These are phyloP conservation scores for Lignosus rhinocerotis DNA, from an alignment of 1,284 basidiomycete genomes.

Conservation along the genomic window DNA sequence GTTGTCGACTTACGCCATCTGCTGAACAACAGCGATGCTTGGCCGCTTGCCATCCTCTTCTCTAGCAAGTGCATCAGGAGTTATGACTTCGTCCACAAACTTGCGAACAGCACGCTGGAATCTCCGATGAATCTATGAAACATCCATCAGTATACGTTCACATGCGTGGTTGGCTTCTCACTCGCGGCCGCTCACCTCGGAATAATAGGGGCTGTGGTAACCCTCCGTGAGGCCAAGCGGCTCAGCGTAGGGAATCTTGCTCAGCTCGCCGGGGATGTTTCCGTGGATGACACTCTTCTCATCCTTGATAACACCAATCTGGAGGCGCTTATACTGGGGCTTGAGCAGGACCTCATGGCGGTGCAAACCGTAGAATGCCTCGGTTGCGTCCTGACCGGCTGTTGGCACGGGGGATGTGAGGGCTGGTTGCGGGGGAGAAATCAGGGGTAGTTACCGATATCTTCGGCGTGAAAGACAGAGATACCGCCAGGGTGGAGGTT, in stretches of 20 bases:
- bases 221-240: constrained; percentile 74
- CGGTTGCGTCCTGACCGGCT: constrained; percentile 82
- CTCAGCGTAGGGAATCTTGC: constrained; percentile 81
- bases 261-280: constrained; percentile 48
- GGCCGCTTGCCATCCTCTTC: constrained; percentile 81
- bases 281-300: constrained; percentile 60
- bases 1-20: constrained; percentile 58
- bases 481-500: constrained; percentile 84
- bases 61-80: constrained; percentile 54
- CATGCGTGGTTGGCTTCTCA: not conserved
- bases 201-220: constrained; percentile 75
- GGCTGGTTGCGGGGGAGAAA: too few species aligned
- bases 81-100: constrained; percentile 52
- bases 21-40: constrained; percentile 61
- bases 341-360: constrained; percentile 75
- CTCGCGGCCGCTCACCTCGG: constrained; percentile 33
- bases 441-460: constrained; percentile 49
- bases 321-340: constrained; percentile 71
- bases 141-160: not conserved
- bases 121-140: constrained; percentile 44
- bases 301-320: constrained; percentile 70
- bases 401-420: constrained; percentile 33
- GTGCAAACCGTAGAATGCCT: constrained; percentile 84
- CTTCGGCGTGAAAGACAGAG: constrained; percentile 70
- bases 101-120: constrained; percentile 50